These are phyloP conservation scores for Parasitella parasitica DNA, from an alignment of 371 early-diverging fungal species.

Conservation along the genomic window DNA sequence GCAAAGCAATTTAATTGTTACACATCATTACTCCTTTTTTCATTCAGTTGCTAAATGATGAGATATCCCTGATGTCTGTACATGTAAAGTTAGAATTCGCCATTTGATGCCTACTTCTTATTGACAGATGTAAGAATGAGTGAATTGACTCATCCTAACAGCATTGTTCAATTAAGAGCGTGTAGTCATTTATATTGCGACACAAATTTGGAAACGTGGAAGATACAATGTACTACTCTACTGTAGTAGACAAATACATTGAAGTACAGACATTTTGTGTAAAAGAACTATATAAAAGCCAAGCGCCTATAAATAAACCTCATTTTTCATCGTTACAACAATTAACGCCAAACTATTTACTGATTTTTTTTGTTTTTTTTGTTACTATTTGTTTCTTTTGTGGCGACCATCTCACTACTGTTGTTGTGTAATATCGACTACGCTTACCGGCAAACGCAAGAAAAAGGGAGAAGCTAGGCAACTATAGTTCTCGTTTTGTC, in stretches of 20 bases:
- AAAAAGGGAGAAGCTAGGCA: neutral
- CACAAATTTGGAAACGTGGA: conserved; percentile 11
- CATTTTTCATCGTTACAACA: neutral
- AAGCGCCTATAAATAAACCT: neutral
- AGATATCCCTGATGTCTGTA: neutral
- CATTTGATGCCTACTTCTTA: neutral
- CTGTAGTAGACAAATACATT: neutral
- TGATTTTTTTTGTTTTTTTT: neutral
- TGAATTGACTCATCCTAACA: too few species aligned
- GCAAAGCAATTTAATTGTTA: neutral
- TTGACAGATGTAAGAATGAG: neutral
- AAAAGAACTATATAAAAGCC: neutral
- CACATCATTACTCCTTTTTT: conserved; percentile 4
- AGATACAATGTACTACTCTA: conserved; percentile 3
- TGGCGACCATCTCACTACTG: neutral
- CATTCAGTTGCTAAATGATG: neutral
- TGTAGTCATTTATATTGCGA: neutral
- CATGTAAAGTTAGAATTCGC: neutral
- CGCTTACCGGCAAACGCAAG: neutral
- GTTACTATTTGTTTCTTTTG: neutral
- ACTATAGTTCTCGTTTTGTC: neutral
- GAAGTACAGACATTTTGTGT: neutral
- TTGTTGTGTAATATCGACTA: neutral
- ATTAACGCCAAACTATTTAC: neutral
- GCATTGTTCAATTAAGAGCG: too few species aligned